Evolutionary conservation across 2,329 filamentous ascomycete species (phyloP), one percentile per base, ranked within the genome.

Genomic region (Stagonosporopsis cucurbitacearum): DNA sequence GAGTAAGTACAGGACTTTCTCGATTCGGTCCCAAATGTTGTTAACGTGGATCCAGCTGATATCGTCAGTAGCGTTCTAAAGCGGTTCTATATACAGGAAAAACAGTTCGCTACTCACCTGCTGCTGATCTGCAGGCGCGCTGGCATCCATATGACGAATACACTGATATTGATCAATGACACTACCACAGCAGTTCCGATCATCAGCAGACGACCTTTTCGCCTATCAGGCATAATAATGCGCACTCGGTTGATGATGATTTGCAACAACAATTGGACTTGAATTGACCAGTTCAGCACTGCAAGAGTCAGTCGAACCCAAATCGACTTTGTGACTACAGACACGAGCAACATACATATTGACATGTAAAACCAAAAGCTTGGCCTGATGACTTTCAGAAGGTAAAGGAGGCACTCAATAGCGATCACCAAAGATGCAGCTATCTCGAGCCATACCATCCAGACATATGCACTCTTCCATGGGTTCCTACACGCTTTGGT

Each of bases 371-470:
- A 71, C 35, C 62, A 66, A 28, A 74, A 73, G 39, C 73, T 75
- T 3, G 71, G 71, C 37, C 62, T 57, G 40, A 76, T 68, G 3
- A 64, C 39, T 30, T 68, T 62, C 23, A 68, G 22, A 11, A 77
- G 49, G 46, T 69, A 72, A 13, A 76, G 43, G 53, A 70, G 64
- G 48, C 72, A 73, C 23, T 80, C 68, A 23, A 79, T 53, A 4
- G 68, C 71, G 37, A 82, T 79, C 13, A 69, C 64, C 7, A 79
- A 60, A 23, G 75, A 80, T 3, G 78, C 78, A 3, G 70, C 15
- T 7, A 81, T 71, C 63, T 82, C 80, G 6, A 75, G 50, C 80
- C 80, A 82, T 46, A 82, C 73, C 77, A 82, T 78, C 70, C 75
- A 77, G 0, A 82, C 70, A 50, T 81, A 81, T 0, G 65, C 58